These are phyloP conservation scores for Acacia crassicarpa DNA, from an alignment of 306 rosid species.

Conservation along the genomic window DNA sequence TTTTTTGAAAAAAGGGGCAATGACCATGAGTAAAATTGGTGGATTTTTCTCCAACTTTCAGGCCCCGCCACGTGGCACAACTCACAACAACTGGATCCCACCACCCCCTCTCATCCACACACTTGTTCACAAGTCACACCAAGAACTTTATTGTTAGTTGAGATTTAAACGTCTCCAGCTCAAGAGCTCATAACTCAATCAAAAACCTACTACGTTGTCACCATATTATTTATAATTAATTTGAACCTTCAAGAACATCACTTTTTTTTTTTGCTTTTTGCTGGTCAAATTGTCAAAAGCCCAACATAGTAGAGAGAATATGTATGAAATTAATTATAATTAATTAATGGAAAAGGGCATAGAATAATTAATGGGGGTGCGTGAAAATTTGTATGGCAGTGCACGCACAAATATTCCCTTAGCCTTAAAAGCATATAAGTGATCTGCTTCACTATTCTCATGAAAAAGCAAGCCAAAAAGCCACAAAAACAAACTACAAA, in stretches of 20 bases:
- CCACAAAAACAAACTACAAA: constrained; percentile 29
- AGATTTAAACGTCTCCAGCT: neutral
- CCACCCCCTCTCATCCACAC: neutral
- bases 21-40: neutral
- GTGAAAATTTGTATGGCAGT: constrained; percentile 29
- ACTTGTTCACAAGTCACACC: neutral
- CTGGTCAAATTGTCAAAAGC: neutral
- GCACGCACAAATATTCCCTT: constrained; percentile 45
- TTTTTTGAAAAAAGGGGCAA: no score
- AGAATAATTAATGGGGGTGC: constrained; percentile 36
- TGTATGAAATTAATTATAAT: neutral
- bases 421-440: constrained; percentile 63
- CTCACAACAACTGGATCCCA: constrained; percentile 26
- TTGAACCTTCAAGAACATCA: neutral
- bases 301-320: neutral
- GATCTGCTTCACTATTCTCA: constrained; percentile 30
- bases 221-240: neutral
- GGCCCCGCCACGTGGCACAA: constrained; percentile 47
- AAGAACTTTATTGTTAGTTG: neutral
- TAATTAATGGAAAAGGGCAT: neutral
- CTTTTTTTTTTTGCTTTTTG: neutral
- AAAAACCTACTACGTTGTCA: neutral
- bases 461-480: constrained; percentile 44
- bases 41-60: constrained; percentile 52
- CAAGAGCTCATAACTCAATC: neutral